A percentile compares a stretch with the other conserved stretches of the same genome.
These are phyloP conservation scores for Diaporthe destruens DNA, from an alignment of 2,329 filamentous ascomycete genomes.

Conservation along the genomic window DNA sequence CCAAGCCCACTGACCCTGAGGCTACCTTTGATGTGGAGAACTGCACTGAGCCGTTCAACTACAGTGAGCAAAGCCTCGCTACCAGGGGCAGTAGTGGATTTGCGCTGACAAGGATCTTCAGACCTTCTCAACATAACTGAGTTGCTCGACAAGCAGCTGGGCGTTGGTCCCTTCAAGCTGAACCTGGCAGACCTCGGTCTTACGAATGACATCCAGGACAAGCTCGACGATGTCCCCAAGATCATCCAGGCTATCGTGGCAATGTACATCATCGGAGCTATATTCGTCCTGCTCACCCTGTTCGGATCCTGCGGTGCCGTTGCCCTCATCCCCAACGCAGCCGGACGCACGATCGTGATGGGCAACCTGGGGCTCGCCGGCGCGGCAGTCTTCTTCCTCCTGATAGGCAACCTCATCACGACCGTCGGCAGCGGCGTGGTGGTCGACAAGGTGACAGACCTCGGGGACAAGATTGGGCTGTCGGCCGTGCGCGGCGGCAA, in stretches of 20 bases:
- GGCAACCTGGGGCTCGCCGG: slow-evolving; percentile 55
- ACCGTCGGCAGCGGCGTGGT: slow-evolving; percentile 58
- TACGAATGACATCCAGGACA: slow-evolving; percentile 38
- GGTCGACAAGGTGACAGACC: slow-evolving; percentile 56
- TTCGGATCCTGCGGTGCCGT: slow-evolving; percentile 40
- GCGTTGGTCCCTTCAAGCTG: slow-evolving; percentile 43
- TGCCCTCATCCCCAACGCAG: slow-evolving; percentile 37
- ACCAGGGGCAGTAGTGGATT: neutral
- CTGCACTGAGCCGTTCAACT: slow-evolving; percentile 46
- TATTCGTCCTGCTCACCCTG: slow-evolving; percentile 42
- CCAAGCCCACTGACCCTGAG: slow-evolving; percentile 44
- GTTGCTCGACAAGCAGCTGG: slow-evolving; percentile 43
- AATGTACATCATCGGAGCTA: slow-evolving; percentile 43
- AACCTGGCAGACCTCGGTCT: slow-evolving; percentile 43
- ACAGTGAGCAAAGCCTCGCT: slow-evolving; percentile 1
- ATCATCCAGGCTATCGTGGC: slow-evolving; percentile 43
- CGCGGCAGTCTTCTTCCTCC: slow-evolving; percentile 53
- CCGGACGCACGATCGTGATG: slow-evolving; percentile 45
- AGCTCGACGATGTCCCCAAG: slow-evolving; percentile 42
- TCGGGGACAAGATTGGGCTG: slow-evolving; percentile 59
- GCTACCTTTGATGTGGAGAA: slow-evolving; percentile 46
- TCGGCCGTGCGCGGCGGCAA: slow-evolving; percentile 57
- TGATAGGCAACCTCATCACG: slow-evolving; percentile 58
- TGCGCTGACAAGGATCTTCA: slow-evolving; percentile 21
- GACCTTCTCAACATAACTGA: slow-evolving; percentile 43